A percentile compares a stretch with the other conserved stretches of the same genome.
Evolutionary conservation across 1,139 yeast genomes (phyloP).

Genomic region (Pichia sp.): DNA sequence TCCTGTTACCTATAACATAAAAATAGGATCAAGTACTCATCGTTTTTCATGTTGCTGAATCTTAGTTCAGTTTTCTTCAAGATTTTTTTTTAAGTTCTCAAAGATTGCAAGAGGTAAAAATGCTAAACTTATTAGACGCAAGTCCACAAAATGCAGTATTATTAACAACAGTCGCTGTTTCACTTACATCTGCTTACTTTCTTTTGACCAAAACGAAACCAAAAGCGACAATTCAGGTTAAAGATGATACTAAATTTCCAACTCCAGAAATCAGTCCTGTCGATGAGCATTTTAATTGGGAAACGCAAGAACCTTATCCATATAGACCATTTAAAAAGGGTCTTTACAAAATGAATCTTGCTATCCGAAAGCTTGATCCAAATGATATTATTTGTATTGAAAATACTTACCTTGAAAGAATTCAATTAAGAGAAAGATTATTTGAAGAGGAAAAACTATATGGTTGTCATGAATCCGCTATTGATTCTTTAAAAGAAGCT

Average conservation of each 20-base stretch:
- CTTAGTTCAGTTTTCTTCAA: no score
- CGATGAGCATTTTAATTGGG: constrained; percentile 41
- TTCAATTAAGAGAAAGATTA: constrained; percentile 40
- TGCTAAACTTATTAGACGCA: no score
- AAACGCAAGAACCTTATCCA: constrained; percentile 38
- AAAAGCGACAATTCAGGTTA: neutral
- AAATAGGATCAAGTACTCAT: no score
- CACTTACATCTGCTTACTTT: no score
- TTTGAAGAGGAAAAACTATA: constrained; percentile 38
- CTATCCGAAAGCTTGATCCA: constrained; percentile 46
- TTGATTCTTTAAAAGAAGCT: constrained; percentile 49
- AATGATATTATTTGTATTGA: constrained; percentile 69
- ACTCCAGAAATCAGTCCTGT: constrained; percentile 29
- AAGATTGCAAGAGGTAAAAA: no score
- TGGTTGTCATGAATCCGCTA: constrained; percentile 38
- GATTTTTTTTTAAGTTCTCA: no score
- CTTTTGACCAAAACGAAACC: no score
- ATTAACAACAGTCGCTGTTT: no score
- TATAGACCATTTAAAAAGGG: constrained; percentile 62
- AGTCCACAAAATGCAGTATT: no score
- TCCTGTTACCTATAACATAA: no score
- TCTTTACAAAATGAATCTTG: constrained; percentile 63
- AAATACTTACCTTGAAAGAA: constrained; percentile 45
- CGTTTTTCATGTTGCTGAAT: no score
- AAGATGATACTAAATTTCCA: neutral